Evolutionary conservation across 169 alveolate species (phyloP).

Genomic region (Plasmodium vinckei): DNA sequence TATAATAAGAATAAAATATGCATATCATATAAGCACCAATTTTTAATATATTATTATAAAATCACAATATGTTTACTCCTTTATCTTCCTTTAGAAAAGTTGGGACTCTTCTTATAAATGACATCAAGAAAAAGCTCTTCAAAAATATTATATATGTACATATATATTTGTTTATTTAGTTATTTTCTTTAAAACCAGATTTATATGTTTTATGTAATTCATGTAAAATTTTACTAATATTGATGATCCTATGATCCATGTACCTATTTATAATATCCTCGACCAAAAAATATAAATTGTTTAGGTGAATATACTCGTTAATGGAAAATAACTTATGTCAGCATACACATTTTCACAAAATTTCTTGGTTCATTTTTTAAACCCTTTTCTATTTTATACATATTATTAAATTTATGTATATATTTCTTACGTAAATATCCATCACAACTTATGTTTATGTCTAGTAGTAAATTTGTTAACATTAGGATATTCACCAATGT

Average conservation of each 20-base stretch:
- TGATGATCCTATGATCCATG: slow-evolving; percentile 74
- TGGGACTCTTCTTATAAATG: slow-evolving; percentile 61
- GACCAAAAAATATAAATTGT: background rate
- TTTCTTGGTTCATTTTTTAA: background rate
- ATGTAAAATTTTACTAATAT: slow-evolving; percentile 37
- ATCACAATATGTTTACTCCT: slow-evolving; percentile 31
- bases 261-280: slow-evolving; percentile 18
- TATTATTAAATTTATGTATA: background rate
- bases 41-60: slow-evolving; percentile 1
- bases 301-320: background rate
- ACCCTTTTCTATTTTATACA: no score
- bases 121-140: slow-evolving; percentile 69
- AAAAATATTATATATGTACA: background rate
- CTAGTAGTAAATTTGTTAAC: slow-evolving; percentile 29
- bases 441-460: slow-evolving; percentile 40
- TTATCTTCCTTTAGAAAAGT: slow-evolving; percentile 56
- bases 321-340: background rate
- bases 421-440: slow-evolving; percentile 62
- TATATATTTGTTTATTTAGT: no score
- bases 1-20: background rate
- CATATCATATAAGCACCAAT: background rate
- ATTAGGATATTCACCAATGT: slow-evolving; percentile 47
- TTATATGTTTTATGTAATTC: slow-evolving; percentile 1
- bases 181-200: slow-evolving; percentile 5
- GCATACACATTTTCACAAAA: background rate